Conservation (phyloP, 2,329 filamentous ascomycete species). For the Alternaria sp. region DNA sequence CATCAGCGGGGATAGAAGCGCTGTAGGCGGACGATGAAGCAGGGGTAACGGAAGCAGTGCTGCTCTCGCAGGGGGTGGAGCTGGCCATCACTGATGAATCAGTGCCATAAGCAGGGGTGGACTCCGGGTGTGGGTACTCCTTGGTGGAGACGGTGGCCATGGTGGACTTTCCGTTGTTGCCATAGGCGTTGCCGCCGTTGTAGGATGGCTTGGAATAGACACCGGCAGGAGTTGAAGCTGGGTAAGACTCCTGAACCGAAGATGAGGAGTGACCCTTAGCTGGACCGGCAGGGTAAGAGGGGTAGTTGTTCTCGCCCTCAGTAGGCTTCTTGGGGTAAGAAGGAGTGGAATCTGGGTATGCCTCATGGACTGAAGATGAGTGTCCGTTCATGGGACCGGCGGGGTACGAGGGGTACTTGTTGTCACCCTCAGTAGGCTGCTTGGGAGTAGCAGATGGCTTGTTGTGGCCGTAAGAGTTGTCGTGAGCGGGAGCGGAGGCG, state of each 20-base stretch:
- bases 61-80: neutral
- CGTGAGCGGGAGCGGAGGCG: constrained; percentile 12
- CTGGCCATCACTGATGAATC: neutral
- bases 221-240: neutral
- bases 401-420: constrained; percentile 9
- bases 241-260: neutral
- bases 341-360: neutral
- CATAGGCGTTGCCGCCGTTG: constrained; percentile 1
- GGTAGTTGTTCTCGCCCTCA: neutral
- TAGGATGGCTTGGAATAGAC: constrained; percentile 7
- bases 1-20: neutral
- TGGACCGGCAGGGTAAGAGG: constrained; percentile 3
- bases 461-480: constrained; percentile 11
- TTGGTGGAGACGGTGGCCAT: neutral
- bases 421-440: constrained; percentile 9
- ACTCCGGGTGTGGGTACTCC: neutral
- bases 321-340: neutral
- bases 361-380: neutral
- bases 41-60: neutral
- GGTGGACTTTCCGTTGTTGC: neutral
- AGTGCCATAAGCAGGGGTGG: neutral
- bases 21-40: neutral
- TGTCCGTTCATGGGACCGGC: neutral
- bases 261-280: neutral
- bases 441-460: constrained; percentile 13